Evolutionary conservation across 495 filamentous ascomycete species (phyloP).

Genomic region (Tetracladium setigerum): DNA sequence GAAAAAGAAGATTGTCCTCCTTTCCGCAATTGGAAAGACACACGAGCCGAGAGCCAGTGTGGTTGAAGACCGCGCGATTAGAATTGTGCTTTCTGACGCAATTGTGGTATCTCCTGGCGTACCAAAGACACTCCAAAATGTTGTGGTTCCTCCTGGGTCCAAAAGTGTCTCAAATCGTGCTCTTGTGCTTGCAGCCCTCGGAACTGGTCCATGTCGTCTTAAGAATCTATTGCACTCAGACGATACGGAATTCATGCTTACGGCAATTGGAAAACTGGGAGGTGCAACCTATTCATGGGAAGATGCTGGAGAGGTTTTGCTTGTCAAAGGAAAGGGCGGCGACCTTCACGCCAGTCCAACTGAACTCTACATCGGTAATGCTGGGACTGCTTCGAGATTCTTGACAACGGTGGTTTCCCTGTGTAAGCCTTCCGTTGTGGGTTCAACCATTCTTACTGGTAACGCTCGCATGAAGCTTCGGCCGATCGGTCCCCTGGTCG

Average conservation of each 20-base stretch:
- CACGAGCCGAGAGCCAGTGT: slow-evolving; percentile 80
- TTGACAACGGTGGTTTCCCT: slow-evolving; percentile 88
- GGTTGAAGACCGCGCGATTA: slow-evolving; percentile 79
- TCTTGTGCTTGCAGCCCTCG: slow-evolving; percentile 85
- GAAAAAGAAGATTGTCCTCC: slow-evolving; percentile 94
- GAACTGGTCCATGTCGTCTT: slow-evolving; percentile 77
- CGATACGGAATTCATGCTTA: slow-evolving; percentile 95
- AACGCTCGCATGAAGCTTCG: slow-evolving; percentile 95
- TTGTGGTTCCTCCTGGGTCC: slow-evolving; percentile 85
- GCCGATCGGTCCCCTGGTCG: slow-evolving; percentile 89
- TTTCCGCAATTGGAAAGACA: slow-evolving; percentile 83
- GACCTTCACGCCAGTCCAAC: slow-evolving; percentile 66
- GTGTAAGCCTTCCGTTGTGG: slow-evolving; percentile 51
- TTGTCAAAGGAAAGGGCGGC: slow-evolving; percentile 86
- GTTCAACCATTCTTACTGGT: slow-evolving; percentile 77
- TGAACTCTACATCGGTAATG: slow-evolving; percentile 90
- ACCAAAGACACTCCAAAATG: slow-evolving; percentile 51
- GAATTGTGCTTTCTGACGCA: slow-evolving; percentile 74
- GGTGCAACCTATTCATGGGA: slow-evolving; percentile 96
- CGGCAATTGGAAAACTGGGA: slow-evolving; percentile 70
- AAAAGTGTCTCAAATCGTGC: slow-evolving; percentile 98
- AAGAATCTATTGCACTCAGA: slow-evolving; percentile 92
- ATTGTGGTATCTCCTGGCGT: slow-evolving; percentile 67
- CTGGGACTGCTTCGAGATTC: slow-evolving; percentile 93
- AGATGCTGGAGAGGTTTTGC: slow-evolving; percentile 79